Evolutionary conservation across 345 rosid species (phyloP), one percentile per base, ranked within the genome.

Genomic region (Cardamine resedifolia): DNA sequence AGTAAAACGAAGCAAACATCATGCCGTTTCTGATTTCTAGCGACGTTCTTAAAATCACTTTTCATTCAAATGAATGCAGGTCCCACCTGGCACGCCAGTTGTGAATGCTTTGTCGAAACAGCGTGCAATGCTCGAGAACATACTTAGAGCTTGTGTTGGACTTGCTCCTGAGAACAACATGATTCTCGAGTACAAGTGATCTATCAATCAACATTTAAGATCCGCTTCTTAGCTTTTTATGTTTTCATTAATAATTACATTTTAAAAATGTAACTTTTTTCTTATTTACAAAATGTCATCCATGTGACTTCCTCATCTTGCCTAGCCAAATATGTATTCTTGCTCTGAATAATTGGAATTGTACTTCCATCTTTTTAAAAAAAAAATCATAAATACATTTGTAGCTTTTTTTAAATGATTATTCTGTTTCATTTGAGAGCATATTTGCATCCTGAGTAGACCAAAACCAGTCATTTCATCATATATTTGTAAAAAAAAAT

Each of bases 61-160:
- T 30, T 33, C 7, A 30, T 68, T 60, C 7, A 26, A 23, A 30
- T 59, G 68, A 58, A 67, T 73, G 69, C 75, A 95, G 99, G 99
- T 95, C 39, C 99, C 99, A 12, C 90, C 97, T 3, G 97, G 98
- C 78, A 90, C 98, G 18, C 97, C 97, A 5, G 97, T 95, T 78
- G 99, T 95, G 82, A 95, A 95, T 41, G 99, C 99, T 9, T 83
- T 95, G 78, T 80, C 99, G 9, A 95, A 95, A 84, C 99, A 95
- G 83, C 85, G 99, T 14, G 98, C 99, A n/a, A 95, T 95, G 99
- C 92, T 91, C 39, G 98, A 95, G 96, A 95, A 95, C 84, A 87
- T 91, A 64, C 72, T 91, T 77, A 85, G 99, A 82, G 98, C 98
- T 67, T 95, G 99, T 71, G 81, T 91, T 53, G 99, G 99, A 12